These are phyloP conservation scores for Aspergillus taichungensis DNA, from an alignment of 495 filamentous ascomycete genomes.

Conservation along the genomic window DNA sequence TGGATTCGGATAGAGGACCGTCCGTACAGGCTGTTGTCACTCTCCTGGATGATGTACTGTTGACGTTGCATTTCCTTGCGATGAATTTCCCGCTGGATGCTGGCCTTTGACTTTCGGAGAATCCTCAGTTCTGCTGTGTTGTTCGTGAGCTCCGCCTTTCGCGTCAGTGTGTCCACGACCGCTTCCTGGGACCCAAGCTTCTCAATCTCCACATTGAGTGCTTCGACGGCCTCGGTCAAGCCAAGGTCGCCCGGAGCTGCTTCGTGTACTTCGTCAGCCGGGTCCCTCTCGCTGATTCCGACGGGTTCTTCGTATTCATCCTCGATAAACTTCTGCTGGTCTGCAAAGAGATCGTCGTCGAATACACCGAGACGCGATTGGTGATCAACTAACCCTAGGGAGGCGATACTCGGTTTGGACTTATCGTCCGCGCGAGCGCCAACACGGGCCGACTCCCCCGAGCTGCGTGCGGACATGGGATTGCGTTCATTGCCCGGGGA, in stretches of 20 bases:
- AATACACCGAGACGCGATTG: constrained; percentile 81
- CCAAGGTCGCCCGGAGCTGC: constrained; percentile 94
- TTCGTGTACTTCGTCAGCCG: constrained; percentile 82
- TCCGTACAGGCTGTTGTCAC: constrained; percentile 94
- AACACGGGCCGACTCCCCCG: constrained; percentile 41
- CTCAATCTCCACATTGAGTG: constrained; percentile 79
- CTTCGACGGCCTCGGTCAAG: constrained; percentile 82
- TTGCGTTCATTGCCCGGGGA: constrained; percentile 37
- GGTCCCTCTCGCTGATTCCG: constrained; percentile 46
- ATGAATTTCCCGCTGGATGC: constrained; percentile 82
- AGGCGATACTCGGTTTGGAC: constrained; percentile 77
- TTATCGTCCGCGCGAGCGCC: constrained; percentile 40
- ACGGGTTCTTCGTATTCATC: constrained; percentile 76
- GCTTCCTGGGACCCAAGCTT: constrained; percentile 80
- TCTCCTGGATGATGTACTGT: constrained; percentile 96
- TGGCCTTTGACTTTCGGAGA: constrained; percentile 85
- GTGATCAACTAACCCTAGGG: constrained; percentile 77
- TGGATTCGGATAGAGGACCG: constrained; percentile 83
- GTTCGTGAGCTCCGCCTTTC: constrained; percentile 94
- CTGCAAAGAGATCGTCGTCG: constrained; percentile 87
- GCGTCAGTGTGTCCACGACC: constrained; percentile 81
- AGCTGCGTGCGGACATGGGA: constrained; percentile 44
- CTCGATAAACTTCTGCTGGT: constrained; percentile 77
- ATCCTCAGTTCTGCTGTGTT: constrained; percentile 91
- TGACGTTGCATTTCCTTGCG: constrained; percentile 93